Percentiles rank a stretch among this genome's conserved stretches.
Evolutionary conservation across 305 asterid species (phyloP).

Genomic region (Fraxinus nigra): DNA sequence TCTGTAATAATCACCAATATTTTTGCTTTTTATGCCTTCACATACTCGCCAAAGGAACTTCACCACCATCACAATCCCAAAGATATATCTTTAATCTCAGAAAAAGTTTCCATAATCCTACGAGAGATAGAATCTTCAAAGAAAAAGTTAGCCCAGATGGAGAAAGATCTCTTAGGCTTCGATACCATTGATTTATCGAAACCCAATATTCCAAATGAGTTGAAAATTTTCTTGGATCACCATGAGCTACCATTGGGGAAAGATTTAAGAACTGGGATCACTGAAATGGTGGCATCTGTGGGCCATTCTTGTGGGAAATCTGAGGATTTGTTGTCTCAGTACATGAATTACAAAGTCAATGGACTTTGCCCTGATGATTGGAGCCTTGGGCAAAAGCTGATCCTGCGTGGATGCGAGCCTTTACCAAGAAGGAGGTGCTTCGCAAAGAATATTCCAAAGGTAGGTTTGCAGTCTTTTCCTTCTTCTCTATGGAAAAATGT

Average conservation of each 20-base stretch:
- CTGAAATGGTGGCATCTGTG: slow-evolving; percentile 85
- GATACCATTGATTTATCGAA: slow-evolving; percentile 83
- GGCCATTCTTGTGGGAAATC: slow-evolving; percentile 89
- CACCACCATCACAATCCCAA: slow-evolving; percentile 41
- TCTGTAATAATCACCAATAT: slow-evolving; percentile 88
- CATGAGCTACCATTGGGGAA: slow-evolving; percentile 72
- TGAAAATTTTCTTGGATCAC: slow-evolving; percentile 55
- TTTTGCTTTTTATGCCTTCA: slow-evolving; percentile 86
- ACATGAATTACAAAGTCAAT: slow-evolving; percentile 62
- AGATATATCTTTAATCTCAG: slow-evolving; percentile 73
- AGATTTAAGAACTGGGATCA: slow-evolving; percentile 94
- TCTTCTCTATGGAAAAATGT: slow-evolving; percentile 67
- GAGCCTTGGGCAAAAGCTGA: slow-evolving; percentile 80
- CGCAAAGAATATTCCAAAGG: slow-evolving; percentile 54
- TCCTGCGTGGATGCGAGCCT: slow-evolving; percentile 83
- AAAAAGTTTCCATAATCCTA: slow-evolving; percentile 66
- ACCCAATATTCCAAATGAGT: slow-evolving; percentile 61
- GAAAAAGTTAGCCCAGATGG: slow-evolving; percentile 81
- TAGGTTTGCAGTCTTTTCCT: slow-evolving; percentile 58
- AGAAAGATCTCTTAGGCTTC: slow-evolving; percentile 78
- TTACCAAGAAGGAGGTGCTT: slow-evolving; percentile 90
- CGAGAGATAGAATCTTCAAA: slow-evolving; percentile 82
- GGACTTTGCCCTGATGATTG: slow-evolving; percentile 87
- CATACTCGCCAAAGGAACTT: slow-evolving; percentile 34
- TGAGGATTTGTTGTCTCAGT: slow-evolving; percentile 55